Evolutionary conservation across 371 early-diverging fungal species (phyloP).

Genomic region (Catenaria anguillulae): DNA sequence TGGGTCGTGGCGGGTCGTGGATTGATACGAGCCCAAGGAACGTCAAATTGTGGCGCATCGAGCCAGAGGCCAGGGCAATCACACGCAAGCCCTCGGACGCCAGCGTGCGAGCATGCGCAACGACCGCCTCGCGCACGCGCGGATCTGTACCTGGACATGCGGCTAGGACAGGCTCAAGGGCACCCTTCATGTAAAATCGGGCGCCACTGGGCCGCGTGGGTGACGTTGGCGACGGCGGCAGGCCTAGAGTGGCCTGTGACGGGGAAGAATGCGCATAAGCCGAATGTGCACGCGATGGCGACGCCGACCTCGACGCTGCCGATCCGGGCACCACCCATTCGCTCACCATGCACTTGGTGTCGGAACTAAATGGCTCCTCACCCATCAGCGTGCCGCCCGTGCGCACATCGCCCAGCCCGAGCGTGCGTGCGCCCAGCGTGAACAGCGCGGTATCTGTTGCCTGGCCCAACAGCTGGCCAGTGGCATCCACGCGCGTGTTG

Average conservation of each 20-base stretch:
- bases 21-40: conserved; percentile 73
- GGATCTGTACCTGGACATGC: background rate
- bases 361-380: conserved; percentile 79
- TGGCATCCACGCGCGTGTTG: conserved; percentile 51
- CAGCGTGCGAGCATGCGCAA: conserved; percentile 47
- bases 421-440: conserved; percentile 37
- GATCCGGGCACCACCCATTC: background rate
- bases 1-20: conserved; percentile 68
- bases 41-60: conserved; percentile 31
- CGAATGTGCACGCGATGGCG: too few relatives aligned
- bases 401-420: conserved; percentile 46
- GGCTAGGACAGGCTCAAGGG: conserved; percentile 45
- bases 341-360: conserved; percentile 71
- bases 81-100: conserved; percentile 74
- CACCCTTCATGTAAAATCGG: conserved; percentile 52
- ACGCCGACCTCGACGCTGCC: too few relatives aligned
- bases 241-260: too few relatives aligned
- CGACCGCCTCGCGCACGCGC: conserved; percentile 23
- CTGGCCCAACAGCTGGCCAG: conserved; percentile 54
- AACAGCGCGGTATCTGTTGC: conserved; percentile 75
- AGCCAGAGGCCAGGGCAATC: conserved; percentile 64
- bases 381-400: conserved; percentile 24
- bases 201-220: too few relatives aligned
- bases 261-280: too few relatives aligned
- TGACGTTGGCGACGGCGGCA: too few relatives aligned